phyloP scores from a whole-genome alignment of 108 stramenopile species.

The Thalassiosira profunda region DNA sequence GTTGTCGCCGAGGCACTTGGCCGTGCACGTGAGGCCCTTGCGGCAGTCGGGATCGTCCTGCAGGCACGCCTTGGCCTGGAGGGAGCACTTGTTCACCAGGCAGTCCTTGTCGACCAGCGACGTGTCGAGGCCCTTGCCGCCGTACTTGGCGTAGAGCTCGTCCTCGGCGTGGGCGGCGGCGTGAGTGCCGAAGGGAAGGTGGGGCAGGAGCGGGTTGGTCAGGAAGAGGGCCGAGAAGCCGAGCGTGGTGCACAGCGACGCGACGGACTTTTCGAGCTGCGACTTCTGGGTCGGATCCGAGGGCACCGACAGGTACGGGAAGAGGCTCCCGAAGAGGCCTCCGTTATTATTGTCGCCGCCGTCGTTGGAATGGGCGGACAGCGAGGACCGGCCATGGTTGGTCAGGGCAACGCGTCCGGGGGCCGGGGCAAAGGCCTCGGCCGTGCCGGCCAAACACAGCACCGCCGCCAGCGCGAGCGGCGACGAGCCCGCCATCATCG shows the following conservation, averaged over 20 bases:
- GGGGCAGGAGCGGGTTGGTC: slow-evolving; percentile 45
- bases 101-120: slow-evolving; percentile 91
- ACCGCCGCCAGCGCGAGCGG: slow-evolving; percentile 10
- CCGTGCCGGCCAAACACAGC: slow-evolving; percentile 5
- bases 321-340: not conserved
- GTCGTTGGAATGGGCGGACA: slow-evolving; percentile 8
- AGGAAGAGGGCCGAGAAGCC: slow-evolving; percentile 48
- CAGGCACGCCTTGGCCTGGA: slow-evolving; percentile 89
- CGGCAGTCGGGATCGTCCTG: slow-evolving; percentile 87
- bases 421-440: no score
- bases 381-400: not conserved
- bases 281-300: slow-evolving; percentile 21
- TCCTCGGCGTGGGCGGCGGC: slow-evolving; percentile 81
- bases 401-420: no score
- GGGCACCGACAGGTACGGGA: not conserved
- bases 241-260: slow-evolving; percentile 39
- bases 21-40: slow-evolving; percentile 94
- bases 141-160: slow-evolving; percentile 89
- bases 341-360: not conserved
- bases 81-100: slow-evolving; percentile 78
- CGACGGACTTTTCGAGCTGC: slow-evolving; percentile 32
- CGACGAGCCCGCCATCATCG: slow-evolving; percentile 18
- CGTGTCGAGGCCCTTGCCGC: slow-evolving; percentile 83
- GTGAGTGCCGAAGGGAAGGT: slow-evolving; percentile 28
- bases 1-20: slow-evolving; percentile 93